A percentile compares a stretch with the other conserved stretches of the same genome.
phyloP scores from a whole-genome alignment of 345 rosid species.

The Trapa incisa region DNA sequence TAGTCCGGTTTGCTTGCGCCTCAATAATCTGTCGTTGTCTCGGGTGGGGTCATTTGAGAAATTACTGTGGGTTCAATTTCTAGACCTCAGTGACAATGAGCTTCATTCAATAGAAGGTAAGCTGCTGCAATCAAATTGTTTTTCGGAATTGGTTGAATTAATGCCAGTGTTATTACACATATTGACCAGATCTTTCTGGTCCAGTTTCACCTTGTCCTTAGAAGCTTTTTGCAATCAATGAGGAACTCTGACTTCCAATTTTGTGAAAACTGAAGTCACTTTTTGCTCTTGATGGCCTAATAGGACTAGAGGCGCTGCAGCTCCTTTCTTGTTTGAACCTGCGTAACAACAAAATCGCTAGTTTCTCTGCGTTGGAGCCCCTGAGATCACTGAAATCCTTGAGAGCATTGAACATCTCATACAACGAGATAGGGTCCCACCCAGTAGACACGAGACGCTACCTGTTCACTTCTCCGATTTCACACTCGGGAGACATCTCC shows the following conservation, averaged over 20 bases:
- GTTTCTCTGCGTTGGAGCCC: slow-evolving; percentile 64
- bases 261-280: not conserved
- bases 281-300: not conserved
- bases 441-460: slow-evolving; percentile 69
- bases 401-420: slow-evolving; percentile 60
- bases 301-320: slow-evolving; percentile 60
- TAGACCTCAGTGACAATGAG: slow-evolving; percentile 81
- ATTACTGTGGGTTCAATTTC: slow-evolving; percentile 78
- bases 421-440: slow-evolving; percentile 80
- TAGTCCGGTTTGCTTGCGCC: slow-evolving; percentile 41
- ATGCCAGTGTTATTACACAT: not conserved
- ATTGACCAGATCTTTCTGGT: not conserved
- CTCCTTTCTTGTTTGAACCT: slow-evolving; percentile 57
- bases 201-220: not conserved
- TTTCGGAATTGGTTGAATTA: not conserved
- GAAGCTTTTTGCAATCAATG: not conserved
- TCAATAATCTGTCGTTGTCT: slow-evolving; percentile 64
- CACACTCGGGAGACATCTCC: slow-evolving; percentile 39
- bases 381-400: slow-evolving; percentile 50
- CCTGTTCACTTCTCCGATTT: slow-evolving; percentile 60
- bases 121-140: not conserved
- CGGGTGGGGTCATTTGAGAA: slow-evolving; percentile 53
- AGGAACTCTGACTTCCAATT: not conserved
- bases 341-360: slow-evolving; percentile 56
- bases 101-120: slow-evolving; percentile 77